These are phyloP conservation scores for Chlorella sp. DNA, from an alignment of 139 green algal genomes.

Conservation along the genomic window DNA sequence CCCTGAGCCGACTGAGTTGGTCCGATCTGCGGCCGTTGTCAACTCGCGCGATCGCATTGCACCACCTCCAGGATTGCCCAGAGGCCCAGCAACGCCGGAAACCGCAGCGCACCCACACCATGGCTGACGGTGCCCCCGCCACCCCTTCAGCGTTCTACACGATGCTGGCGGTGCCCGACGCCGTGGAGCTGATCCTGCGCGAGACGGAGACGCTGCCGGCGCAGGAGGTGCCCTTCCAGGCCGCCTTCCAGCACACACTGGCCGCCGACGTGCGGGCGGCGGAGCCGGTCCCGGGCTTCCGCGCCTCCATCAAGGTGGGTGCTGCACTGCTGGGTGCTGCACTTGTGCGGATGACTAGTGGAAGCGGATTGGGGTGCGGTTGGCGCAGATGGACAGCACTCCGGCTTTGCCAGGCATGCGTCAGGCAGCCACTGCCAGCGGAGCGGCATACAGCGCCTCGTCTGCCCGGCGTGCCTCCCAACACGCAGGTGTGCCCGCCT, in stretches of 20 bases:
- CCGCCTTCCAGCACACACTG: constrained; percentile 68
- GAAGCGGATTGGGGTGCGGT: too few species aligned
- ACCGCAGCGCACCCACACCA: too few species aligned
- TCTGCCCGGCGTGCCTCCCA: too few species aligned
- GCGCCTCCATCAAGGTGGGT: constrained; percentile 91
- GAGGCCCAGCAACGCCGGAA: too few species aligned
- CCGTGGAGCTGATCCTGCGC: constrained; percentile 72
- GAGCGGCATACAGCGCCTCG: too few species aligned
- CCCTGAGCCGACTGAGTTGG: neutral
- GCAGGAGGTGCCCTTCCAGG: constrained; percentile 56
- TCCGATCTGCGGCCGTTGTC: neutral
- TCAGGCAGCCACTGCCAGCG: neutral
- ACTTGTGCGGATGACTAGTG: too few species aligned
- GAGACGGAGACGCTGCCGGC: constrained; percentile 57
- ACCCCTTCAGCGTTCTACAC: constrained; percentile 67
- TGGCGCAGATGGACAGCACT: neutral
- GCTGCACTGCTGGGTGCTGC: too few species aligned
- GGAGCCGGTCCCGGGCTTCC: constrained; percentile 89
- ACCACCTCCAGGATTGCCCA: too few species aligned
- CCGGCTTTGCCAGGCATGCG: neutral
- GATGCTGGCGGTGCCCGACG: constrained; percentile 88
- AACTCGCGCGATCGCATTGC: too few species aligned
- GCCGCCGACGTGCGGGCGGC: constrained; percentile 76
- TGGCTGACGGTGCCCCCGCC: constrained; percentile 9
- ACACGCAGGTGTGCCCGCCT: too few species aligned